phyloP scores from a whole-genome alignment of 352 stramenopile genomes.

The Thalassiosira exigua region DNA sequence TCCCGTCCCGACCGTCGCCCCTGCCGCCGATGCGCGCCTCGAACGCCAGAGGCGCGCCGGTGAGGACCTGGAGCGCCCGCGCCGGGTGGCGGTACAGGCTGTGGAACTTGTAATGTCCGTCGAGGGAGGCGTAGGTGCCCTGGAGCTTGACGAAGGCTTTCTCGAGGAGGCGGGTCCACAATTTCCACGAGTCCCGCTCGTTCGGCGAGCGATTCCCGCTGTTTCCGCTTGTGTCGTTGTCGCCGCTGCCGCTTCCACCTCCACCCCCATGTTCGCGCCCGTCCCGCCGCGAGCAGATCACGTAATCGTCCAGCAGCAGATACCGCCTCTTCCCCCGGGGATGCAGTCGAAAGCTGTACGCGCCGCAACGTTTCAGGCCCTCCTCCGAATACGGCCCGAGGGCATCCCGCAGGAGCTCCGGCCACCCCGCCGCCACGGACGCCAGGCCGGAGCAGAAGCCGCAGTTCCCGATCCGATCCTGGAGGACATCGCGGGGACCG shows the following conservation, averaged over 20 bases:
- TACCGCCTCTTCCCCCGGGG: neutral
- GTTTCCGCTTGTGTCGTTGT: no score
- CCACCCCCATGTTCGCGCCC: no score
- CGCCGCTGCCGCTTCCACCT: slow-evolving; percentile 4
- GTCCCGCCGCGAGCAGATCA: slow-evolving; percentile 23
- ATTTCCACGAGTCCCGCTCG: slow-evolving; percentile 1
- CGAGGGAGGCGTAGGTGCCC: slow-evolving; percentile 27
- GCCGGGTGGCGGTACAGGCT: slow-evolving; percentile 39
- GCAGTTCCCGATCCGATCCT: slow-evolving; percentile 40
- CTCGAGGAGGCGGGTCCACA: slow-evolving; percentile 32
- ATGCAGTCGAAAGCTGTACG: neutral
- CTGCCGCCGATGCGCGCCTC: slow-evolving; percentile 18
- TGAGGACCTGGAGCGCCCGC: slow-evolving; percentile 32
- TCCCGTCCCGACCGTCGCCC: slow-evolving; percentile 1
- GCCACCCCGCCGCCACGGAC: slow-evolving; percentile 11
- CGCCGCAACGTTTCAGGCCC: slow-evolving; percentile 2
- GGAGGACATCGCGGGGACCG: slow-evolving; percentile 28
- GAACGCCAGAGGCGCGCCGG: slow-evolving; percentile 20
- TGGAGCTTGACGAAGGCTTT: slow-evolving; percentile 46
- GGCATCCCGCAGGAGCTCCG: slow-evolving; percentile 6
- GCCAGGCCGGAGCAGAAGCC: slow-evolving; percentile 35
- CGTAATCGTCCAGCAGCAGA: slow-evolving; percentile 31
- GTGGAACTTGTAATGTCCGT: slow-evolving; percentile 45
- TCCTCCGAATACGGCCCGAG: slow-evolving; percentile 15
- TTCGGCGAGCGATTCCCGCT: slow-evolving; percentile 25